Conservation (phyloP, 306 rosid genomes). For the Canavalia ensiformis region DNA sequence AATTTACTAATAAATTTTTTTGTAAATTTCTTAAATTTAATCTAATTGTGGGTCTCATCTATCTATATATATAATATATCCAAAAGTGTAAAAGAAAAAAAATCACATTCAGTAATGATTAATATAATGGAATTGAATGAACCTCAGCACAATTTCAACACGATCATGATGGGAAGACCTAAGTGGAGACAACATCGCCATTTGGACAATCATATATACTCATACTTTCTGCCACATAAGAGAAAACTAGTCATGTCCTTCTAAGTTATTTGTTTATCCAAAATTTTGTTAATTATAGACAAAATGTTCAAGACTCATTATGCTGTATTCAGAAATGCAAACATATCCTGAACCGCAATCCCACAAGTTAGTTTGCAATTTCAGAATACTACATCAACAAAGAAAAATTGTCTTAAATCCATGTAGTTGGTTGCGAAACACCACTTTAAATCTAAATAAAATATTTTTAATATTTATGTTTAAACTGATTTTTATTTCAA, state of each 20-base stretch:
- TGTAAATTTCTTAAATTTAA: too few species aligned
- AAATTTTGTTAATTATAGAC: background rate
- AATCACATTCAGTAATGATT: background rate
- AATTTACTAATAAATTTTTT: too few species aligned
- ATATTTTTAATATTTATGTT: too few species aligned
- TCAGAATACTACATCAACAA: background rate
- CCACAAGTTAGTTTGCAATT: background rate
- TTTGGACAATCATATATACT: conserved; percentile 35
- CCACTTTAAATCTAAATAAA: background rate
- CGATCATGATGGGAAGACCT: conserved; percentile 27
- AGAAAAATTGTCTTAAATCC: background rate
- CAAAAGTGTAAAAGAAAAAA: background rate
- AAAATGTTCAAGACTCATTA: background rate
- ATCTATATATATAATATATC: too few species aligned
- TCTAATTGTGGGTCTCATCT: background rate
- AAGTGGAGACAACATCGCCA: conserved; percentile 28
- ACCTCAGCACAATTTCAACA: background rate
- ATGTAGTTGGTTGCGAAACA: background rate
- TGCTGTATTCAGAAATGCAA: background rate
- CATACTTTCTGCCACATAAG: background rate
- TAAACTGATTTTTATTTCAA: too few species aligned
- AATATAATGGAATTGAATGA: background rate
- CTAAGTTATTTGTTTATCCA: background rate
- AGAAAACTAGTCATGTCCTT: background rate
- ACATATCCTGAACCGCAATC: background rate